These are phyloP conservation scores for Carallia pectinifolia DNA, from an alignment of 345 rosid species.

Conservation along the genomic window DNA sequence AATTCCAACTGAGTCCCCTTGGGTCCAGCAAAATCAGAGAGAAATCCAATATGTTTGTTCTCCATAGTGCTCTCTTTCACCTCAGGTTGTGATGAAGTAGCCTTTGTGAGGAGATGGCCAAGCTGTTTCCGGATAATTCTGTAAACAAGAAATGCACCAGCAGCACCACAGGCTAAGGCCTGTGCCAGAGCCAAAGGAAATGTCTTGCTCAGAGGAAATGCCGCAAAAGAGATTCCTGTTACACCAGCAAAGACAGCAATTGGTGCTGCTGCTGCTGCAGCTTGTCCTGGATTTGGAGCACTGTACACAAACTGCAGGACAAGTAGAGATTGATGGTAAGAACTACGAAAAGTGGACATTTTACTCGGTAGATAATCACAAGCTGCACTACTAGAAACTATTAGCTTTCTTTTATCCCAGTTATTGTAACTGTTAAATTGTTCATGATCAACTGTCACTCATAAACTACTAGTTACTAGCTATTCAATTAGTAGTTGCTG, in stretches of 20 bases:
- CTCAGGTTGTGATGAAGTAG: slow-evolving; percentile 39
- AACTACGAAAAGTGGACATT: neutral
- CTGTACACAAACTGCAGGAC: slow-evolving; percentile 81
- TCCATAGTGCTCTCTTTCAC: slow-evolving; percentile 31
- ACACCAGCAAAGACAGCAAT: slow-evolving; percentile 73
- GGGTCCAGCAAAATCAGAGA: slow-evolving; percentile 90
- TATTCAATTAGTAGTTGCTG: too few species aligned
- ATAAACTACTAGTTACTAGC: too few species aligned
- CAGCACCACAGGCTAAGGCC: slow-evolving; percentile 80
- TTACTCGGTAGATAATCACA: neutral
- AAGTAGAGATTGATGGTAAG: slow-evolving; percentile 11
- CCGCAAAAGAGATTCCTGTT: slow-evolving; percentile 80
- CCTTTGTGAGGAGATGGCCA: slow-evolving; percentile 73
- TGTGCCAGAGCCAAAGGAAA: slow-evolving; percentile 60
- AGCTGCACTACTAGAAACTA: neutral
- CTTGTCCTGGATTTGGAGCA: slow-evolving; percentile 95
- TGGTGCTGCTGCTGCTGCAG: slow-evolving; percentile 87
- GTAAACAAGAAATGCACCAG: slow-evolving; percentile 68
- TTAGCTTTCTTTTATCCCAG: too few species aligned
- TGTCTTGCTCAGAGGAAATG: slow-evolving; percentile 75
- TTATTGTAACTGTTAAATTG: too few species aligned
- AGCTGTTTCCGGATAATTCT: slow-evolving; percentile 71
- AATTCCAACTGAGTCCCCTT: slow-evolving; percentile 82
- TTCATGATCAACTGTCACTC: too few species aligned
- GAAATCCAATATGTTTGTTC: slow-evolving; percentile 60